phyloP scores from a whole-genome alignment of 176 grass and related monocot genomes.

The Thalia dealbata region DNA sequence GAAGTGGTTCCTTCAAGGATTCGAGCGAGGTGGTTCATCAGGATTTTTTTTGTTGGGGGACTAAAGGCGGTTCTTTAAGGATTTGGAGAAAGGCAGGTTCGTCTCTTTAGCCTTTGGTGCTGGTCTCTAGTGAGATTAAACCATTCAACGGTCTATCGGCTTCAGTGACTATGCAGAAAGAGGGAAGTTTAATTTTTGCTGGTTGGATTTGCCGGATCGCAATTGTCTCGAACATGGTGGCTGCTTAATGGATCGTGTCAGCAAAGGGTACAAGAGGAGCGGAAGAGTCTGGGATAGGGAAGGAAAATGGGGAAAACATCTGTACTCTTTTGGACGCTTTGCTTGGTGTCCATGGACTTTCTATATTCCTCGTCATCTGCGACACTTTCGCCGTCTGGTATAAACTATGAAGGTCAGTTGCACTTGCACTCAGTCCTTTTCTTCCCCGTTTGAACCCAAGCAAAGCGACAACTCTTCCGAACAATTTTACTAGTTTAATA shows the following conservation, averaged over 20 bases:
- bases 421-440: too few species aligned
- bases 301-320: background rate
- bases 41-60: too few species aligned
- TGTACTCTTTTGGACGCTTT: slow-evolving; percentile 26
- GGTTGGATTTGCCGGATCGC: background rate
- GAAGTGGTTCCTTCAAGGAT: too few species aligned
- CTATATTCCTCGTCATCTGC: slow-evolving; percentile 17
- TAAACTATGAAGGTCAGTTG: slow-evolving; percentile 41
- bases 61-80: background rate
- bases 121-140: background rate
- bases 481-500: background rate
- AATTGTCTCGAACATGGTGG: background rate
- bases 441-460: background rate
- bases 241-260: background rate
- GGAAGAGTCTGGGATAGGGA: background rate
- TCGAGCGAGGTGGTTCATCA: too few species aligned
- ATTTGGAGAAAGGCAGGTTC: background rate
- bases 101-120: too few species aligned
- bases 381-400: slow-evolving; percentile 37
- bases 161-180: background rate
- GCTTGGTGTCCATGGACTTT: slow-evolving; percentile 21
- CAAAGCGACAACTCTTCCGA: background rate
- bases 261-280: background rate
- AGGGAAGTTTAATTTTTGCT: background rate
- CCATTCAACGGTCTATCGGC: background rate